phyloP scores from a whole-genome alignment of 306 rosid species.

The Pyrus betulifolia region DNA sequence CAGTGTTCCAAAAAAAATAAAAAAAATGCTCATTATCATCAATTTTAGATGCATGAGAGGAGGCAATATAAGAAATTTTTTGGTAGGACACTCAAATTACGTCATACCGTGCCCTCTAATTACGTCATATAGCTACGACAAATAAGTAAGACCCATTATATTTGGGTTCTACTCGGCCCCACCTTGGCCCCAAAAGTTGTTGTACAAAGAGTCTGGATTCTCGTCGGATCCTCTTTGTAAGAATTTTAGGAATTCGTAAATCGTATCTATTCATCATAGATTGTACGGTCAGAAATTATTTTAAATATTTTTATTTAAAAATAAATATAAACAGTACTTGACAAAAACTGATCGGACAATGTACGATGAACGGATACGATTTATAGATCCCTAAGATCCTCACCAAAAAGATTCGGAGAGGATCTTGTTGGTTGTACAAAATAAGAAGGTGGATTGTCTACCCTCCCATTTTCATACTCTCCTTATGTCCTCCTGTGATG shows the following conservation, averaged over 20 bases:
- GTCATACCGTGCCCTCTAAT: background rate
- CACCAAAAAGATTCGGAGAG: too few relatives aligned
- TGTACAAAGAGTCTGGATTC: rapidly evolving
- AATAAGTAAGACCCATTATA: background rate
- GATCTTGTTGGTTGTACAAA: too few relatives aligned
- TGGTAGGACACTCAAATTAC: background rate
- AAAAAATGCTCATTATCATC: background rate
- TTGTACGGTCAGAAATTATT: rapidly evolving
- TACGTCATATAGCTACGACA: background rate
- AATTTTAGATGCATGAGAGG: background rate
- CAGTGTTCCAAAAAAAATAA: too few relatives aligned
- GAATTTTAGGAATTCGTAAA: rapidly evolving
- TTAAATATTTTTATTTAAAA: too few relatives aligned
- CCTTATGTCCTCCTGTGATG: too few relatives aligned
- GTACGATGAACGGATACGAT: too few relatives aligned
- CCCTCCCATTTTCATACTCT: too few relatives aligned
- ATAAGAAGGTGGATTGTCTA: too few relatives aligned
- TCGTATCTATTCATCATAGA: rapidly evolving
- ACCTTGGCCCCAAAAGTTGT: background rate
- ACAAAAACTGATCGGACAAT: rapidly evolving
- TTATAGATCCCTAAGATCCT: rapidly evolving
- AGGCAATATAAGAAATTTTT: background rate
- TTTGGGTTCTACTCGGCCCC: background rate
- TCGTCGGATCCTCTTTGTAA: too few relatives aligned
- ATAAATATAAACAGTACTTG: too few relatives aligned